Percentiles rank a stretch among this genome's conserved stretches.
Conservation (phyloP, 306 rosid genomes). For the Vigna trinervia region DNA sequence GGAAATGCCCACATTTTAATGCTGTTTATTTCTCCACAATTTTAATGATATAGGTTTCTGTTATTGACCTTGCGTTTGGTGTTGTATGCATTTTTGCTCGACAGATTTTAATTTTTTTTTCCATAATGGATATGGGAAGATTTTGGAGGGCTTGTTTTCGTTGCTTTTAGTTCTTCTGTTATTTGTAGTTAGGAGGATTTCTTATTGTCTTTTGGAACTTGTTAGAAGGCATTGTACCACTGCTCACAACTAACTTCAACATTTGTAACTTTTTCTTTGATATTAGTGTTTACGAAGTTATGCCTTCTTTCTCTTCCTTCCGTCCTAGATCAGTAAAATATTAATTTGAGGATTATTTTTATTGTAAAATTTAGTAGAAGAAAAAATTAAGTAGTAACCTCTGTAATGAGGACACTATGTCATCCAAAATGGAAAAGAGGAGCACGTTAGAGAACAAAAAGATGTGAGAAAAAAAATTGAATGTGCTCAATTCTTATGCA, state of each 20-base stretch:
- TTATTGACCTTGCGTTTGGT: conserved; percentile 14
- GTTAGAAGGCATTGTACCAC: conserved; percentile 10
- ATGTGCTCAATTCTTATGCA: conserved; percentile 9
- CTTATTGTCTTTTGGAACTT: background rate
- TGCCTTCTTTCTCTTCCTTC: background rate
- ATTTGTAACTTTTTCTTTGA: conserved; percentile 28
- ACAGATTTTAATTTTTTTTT: background rate
- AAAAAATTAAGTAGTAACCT: background rate
- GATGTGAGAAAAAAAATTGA: background rate
- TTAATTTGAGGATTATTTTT: background rate
- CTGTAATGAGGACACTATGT: background rate
- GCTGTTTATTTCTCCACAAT: background rate
- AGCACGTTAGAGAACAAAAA: conserved; percentile 2
- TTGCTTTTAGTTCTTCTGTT: background rate
- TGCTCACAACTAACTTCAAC: background rate
- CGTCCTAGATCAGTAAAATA: conserved; percentile 15
- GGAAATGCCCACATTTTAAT: background rate
- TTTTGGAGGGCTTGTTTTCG: background rate
- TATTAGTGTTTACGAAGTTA: conserved; percentile 7
- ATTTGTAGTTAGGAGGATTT: background rate
- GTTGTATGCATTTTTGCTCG: conserved; percentile 15
- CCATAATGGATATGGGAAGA: background rate
- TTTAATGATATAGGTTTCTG: background rate
- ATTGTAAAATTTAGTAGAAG: conserved; percentile 14
- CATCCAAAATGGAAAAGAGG: background rate